Evolutionary conservation across 306 rosid species (phyloP), one percentile per base, ranked within the genome.

Genomic region (Lablab purpureus): DNA sequence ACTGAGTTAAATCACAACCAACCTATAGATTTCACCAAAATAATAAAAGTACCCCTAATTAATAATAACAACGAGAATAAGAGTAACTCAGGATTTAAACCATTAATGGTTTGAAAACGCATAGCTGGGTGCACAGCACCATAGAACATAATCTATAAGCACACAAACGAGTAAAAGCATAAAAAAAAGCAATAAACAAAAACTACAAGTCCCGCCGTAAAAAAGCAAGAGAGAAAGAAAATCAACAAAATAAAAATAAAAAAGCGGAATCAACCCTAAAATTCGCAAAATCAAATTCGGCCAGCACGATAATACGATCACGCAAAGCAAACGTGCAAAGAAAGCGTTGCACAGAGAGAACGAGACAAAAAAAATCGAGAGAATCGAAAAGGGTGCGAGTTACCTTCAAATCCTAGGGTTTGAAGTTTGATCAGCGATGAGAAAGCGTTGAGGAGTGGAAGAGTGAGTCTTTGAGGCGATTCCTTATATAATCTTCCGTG

Each of bases 351-450:
- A 21, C 0, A 50, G 78, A 27, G 30, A 64, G 18, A 15, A 10
- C 21, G 50, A 59, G 36, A 14, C 14, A 71, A 30, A 10, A 25
- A 71, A 41, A 17, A 17, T 41, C 10, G 5, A 34, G 12, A n/a
- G 45, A 63, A 70, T 25, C 18, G 27, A 13, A 27, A 77, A 22
- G 54, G 56, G 19, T 17, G 51, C 6, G 4, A 12, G 17, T 4
- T 25, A 71, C 79, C 86, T 78, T 52, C n/a, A 4, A 59, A 72
- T 15, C 7, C 46, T 40, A 77, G 86, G 80, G 80, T 72, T 83
- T 75, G 72, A 67, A 54, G 19, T 28, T 41, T 22, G 71, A 71
- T 76, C 52, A 43, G 58, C 43, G 19, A 66, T 47, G 3, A 19
- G 80, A 22, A 63, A 71, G 43, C 46, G 45, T 27, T 7, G 10